Evolutionary conservation across 768 basidiomycete genomes (phyloP).

Genomic region (Leccinum broughii): DNA sequence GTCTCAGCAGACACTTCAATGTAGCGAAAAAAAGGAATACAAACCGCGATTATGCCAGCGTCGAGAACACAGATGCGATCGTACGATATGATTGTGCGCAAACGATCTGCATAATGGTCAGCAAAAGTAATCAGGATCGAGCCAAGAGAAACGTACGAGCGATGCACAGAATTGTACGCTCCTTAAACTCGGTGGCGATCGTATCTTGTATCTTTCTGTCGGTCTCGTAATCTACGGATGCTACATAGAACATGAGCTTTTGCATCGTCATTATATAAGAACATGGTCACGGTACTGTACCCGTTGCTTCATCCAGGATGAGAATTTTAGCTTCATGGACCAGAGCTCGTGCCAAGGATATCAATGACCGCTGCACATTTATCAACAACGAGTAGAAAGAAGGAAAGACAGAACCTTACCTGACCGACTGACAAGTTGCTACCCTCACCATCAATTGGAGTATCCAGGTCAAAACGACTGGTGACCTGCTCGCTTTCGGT

Average conservation of each 20-base stretch:
- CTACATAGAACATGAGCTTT: constrained; percentile 33
- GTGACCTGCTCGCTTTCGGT: constrained; percentile 40
- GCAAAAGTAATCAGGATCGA: background rate
- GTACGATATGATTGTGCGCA: constrained; percentile 85
- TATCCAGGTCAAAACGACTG: constrained; percentile 78
- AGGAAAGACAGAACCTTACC: background rate
- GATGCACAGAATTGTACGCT: constrained; percentile 85
- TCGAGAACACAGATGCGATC: constrained; percentile 89
- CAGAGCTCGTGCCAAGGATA: constrained; percentile 85
- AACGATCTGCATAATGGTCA: constrained; percentile 54
- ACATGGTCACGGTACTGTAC: constrained; percentile 30
- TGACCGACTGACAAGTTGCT: constrained; percentile 74
- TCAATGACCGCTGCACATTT: constrained; percentile 71
- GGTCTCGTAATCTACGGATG: constrained; percentile 86
- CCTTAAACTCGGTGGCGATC: constrained; percentile 78
- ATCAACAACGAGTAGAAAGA: background rate
- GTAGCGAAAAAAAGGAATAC: constrained; percentile 23
- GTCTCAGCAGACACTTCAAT: background rate
- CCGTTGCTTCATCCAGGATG: constrained; percentile 89
- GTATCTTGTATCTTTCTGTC: constrained; percentile 92
- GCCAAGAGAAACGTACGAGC: constrained; percentile 57
- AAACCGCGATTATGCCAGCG: constrained; percentile 70
- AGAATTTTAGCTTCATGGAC: constrained; percentile 85
- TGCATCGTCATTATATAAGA: background rate
- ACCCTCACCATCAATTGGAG: constrained; percentile 83